These are phyloP conservation scores for Fusarium verticillioides DNA, from an alignment of 2,329 filamentous ascomycete genomes.

Conservation along the genomic window DNA sequence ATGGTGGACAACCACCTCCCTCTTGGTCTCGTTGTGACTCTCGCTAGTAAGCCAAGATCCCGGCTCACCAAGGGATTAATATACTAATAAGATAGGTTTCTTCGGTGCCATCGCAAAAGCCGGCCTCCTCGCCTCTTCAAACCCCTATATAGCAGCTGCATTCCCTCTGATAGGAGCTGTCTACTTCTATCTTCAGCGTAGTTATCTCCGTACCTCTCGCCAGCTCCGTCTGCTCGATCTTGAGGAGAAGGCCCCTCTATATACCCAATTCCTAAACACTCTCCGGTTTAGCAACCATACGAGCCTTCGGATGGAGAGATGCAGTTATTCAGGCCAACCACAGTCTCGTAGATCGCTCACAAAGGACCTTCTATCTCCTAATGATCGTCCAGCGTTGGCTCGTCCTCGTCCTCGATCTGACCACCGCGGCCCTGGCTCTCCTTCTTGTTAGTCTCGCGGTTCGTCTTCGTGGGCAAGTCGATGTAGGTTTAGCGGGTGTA, in stretches of 20 bases:
- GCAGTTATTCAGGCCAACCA: constrained; percentile 57
- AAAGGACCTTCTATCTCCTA: constrained; percentile 67
- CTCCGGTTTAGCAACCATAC: constrained; percentile 59
- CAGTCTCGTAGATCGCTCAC: constrained; percentile 62
- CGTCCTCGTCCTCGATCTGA: constrained; percentile 60
- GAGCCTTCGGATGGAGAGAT: constrained; percentile 63
- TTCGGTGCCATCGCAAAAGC: constrained; percentile 45
- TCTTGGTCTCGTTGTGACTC: constrained; percentile 48
- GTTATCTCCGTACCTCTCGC: constrained; percentile 56
- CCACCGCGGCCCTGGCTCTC: constrained; percentile 59
- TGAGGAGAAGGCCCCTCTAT: constrained; percentile 55
- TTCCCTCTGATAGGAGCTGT: constrained; percentile 56
- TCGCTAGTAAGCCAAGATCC: constrained; percentile 47
- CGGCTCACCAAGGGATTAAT: neutral
- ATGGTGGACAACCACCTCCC: constrained; percentile 57
- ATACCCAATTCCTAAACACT: constrained; percentile 58
- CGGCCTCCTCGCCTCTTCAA: constrained; percentile 39
- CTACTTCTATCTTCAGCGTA: constrained; percentile 57
- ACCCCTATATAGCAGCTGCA: constrained; percentile 51
- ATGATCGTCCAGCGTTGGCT: constrained; percentile 69
- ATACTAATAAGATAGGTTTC: constrained; percentile 46
- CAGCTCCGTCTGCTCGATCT: constrained; percentile 56
- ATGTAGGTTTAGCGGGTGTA: constrained; percentile 49
- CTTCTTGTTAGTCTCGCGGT: constrained; percentile 61
- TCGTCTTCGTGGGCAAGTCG: constrained; percentile 41